phyloP scores from a whole-genome alignment of 1,284 basidiomycete genomes.

The Albatrellus sp. region DNA sequence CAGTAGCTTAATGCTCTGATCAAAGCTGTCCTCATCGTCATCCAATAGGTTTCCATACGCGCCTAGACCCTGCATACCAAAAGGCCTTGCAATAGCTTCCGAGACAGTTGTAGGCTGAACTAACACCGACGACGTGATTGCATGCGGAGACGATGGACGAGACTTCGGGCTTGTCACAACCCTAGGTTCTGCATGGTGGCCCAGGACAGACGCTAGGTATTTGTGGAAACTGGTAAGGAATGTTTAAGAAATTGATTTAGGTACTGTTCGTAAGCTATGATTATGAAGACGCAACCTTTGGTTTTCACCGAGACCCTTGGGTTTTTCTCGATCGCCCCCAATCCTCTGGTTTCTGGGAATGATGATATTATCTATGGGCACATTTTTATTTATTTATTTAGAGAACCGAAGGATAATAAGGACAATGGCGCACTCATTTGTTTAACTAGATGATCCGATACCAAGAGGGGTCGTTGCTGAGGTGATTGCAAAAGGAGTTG shows the following conservation, averaged over 20 bases:
- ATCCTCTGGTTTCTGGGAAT: too few relatives aligned
- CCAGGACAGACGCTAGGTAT: too few relatives aligned
- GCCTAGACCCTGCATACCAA: background rate
- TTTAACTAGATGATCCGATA: background rate
- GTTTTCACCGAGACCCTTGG: too few relatives aligned
- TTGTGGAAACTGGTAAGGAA: too few relatives aligned
- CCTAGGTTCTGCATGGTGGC: background rate
- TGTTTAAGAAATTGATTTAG: too few relatives aligned
- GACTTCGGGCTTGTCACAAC: conserved; percentile 1
- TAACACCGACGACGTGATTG: background rate
- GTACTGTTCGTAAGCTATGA: too few relatives aligned
- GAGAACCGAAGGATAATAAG: too few relatives aligned
- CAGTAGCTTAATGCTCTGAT: background rate
- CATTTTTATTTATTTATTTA: too few relatives aligned
- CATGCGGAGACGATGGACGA: background rate
- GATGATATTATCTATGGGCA: too few relatives aligned
- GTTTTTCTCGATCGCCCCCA: too few relatives aligned
- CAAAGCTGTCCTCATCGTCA: background rate
- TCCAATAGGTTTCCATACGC: background rate
- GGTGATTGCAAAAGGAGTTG: conserved; percentile 2
- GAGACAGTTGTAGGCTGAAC: background rate
- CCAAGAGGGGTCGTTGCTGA: background rate
- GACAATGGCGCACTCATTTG: background rate
- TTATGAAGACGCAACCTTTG: too few relatives aligned
- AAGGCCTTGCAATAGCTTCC: background rate